These are phyloP conservation scores for Noccaea caerulescens DNA, from an alignment of 345 rosid species.

Conservation along the genomic window DNA sequence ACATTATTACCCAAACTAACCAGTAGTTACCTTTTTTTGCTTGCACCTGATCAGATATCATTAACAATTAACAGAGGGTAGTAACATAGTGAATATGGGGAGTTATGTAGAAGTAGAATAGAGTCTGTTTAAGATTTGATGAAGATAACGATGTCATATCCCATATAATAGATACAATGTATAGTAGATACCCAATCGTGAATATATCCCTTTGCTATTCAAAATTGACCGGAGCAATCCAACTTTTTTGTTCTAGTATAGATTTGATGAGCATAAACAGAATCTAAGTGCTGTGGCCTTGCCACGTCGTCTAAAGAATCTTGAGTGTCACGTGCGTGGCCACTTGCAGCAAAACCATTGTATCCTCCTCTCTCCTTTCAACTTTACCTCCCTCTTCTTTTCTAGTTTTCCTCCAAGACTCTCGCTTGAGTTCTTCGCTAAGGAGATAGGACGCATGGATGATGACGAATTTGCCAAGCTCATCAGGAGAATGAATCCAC, in stretches of 20 bases:
- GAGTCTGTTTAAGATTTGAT: not conserved
- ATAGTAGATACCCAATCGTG: not conserved
- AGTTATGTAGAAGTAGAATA: too few species aligned
- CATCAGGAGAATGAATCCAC: constrained; percentile 87
- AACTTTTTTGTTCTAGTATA: not conserved
- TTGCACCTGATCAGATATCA: too few species aligned
- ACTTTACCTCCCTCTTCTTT: not conserved
- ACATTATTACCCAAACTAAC: too few species aligned
- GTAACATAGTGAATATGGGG: too few species aligned
- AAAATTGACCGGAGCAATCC: not conserved
- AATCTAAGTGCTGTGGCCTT: constrained; percentile 14
- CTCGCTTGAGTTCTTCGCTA: too few species aligned
- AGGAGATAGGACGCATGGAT: constrained; percentile 34
- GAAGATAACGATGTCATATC: constrained; percentile 8
- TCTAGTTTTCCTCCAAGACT: not conserved
- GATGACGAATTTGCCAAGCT: constrained; percentile 90
- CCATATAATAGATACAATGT: too few species aligned
- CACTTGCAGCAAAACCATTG: constrained; percentile 28
- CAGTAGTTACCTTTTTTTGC: too few species aligned
- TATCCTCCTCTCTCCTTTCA: constrained; percentile 24
- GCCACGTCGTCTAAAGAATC: constrained; percentile 36
- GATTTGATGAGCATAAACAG: not conserved
- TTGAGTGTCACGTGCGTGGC: constrained; percentile 36
- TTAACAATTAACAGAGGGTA: too few species aligned
- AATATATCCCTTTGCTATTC: constrained; percentile 7